Evolutionary conservation across 2,329 filamentous ascomycete species (phyloP), one percentile per base, ranked within the genome.

Genomic region (Colletotrichum sansevieriae): DNA sequence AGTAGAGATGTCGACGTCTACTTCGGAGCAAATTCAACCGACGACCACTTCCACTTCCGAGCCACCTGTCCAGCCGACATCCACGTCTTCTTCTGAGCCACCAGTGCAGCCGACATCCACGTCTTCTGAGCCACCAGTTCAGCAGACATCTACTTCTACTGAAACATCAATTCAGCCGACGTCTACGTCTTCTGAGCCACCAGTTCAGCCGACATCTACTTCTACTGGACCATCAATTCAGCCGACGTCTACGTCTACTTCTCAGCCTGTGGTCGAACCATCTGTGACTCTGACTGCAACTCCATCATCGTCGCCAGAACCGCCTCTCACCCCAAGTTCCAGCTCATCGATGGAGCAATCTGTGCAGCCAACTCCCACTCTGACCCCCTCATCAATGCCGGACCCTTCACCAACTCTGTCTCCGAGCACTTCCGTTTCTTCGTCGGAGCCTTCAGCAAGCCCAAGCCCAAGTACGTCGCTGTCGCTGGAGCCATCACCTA

Each of bases 361-460:
- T 52, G 47, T 51, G 13, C 47, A 51, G 13, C 49, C 29, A 35
- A 52, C 22, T 25, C 54, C 11, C 44, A 20, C 54, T 43, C 54
- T 7, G n/a, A 46, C 20, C 9, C 39, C 39, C 20, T 43, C 41
- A 9, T 18, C 3, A 41, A 20, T 39, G 43, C 54, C 11, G n/a
- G 33, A 20, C 6, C 39, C 39, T 13, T 43, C 41, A 5, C 12
- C 3, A 41, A 58, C 20, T 22, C 52, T 39, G 22, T 46, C 55
- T 9, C 13, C 37, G 29, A 29, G 29, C 29, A 8, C 29, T 29
- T 29, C 29, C 29, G 7, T 29, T 29, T 9, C 29, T 8, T 29
- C 8, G 29, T 29, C 29, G 37, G 25, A 11, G 15, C 39, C 22
- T n/a, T 25, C 47, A 8, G 2, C 8, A 29, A 29, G 29, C 6